These are phyloP conservation scores for Triangularia setosa DNA, from an alignment of 2,329 filamentous ascomycete genomes.

Conservation along the genomic window DNA sequence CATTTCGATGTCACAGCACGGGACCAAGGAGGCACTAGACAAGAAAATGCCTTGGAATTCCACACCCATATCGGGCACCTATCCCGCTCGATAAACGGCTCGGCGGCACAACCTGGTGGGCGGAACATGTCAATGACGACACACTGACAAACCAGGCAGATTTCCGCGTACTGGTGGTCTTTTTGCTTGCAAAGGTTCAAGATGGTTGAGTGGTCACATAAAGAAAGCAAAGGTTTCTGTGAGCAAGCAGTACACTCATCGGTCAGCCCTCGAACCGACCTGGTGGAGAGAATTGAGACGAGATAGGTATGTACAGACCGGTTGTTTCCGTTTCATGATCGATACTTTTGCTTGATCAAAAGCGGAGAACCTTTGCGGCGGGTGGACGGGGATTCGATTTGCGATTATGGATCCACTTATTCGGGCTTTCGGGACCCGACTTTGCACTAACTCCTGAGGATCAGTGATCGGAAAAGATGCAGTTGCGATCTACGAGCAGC, in stretches of 20 bases:
- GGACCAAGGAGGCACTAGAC: background rate
- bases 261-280: background rate
- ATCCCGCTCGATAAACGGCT: background rate
- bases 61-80: background rate
- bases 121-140: background rate
- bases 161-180: background rate
- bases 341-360: background rate
- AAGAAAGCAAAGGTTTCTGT: no score
- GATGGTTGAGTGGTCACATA: background rate
- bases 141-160: background rate
- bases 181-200: background rate
- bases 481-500: no score
- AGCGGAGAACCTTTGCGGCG: background rate
- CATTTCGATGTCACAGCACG: background rate
- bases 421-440: background rate
- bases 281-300: background rate
- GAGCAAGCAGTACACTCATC: background rate
- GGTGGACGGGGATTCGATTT: background rate
- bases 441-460: background rate
- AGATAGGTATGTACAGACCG: background rate
- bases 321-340: background rate
- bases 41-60: background rate
- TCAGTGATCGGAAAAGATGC: background rate
- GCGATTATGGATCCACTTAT: background rate
- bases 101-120: background rate